Percentiles rank a stretch among this genome's conserved stretches.
These are phyloP conservation scores for Boletus edulis DNA, from an alignment of 768 basidiomycete species.

Conservation along the genomic window DNA sequence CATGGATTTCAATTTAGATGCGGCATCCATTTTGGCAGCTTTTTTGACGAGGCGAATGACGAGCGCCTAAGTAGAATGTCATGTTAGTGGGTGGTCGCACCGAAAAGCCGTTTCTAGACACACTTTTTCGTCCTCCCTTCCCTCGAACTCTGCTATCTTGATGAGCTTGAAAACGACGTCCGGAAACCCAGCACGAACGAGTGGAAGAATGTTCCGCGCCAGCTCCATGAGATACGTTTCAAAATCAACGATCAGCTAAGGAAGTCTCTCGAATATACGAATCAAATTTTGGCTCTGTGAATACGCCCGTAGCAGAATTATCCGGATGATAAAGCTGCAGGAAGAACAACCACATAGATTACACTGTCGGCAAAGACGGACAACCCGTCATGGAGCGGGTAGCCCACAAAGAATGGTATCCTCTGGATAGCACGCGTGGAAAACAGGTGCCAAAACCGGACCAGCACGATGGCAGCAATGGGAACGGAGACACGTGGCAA, in stretches of 20 bases:
- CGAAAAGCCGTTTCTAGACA: background rate
- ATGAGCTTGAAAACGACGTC: constrained; percentile 86
- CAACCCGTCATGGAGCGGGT: background rate
- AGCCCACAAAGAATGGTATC: too few species aligned
- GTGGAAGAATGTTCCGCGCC: constrained; percentile 71
- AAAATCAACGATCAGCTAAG: constrained; percentile 76
- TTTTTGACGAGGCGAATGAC: constrained; percentile 94
- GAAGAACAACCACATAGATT: constrained; percentile 3
- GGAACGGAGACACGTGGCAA: background rate
- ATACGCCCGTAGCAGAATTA: background rate
- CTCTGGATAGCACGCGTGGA: background rate
- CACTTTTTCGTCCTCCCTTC: constrained; percentile 92
- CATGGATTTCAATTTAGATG: constrained; percentile 90
- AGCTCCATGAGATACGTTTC: constrained; percentile 81
- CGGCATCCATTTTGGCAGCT: constrained; percentile 87
- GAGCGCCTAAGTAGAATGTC: constrained; percentile 60
- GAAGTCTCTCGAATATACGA: constrained; percentile 83
- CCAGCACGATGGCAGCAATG: background rate
- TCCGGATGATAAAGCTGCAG: background rate
- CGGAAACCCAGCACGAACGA: constrained; percentile 74
- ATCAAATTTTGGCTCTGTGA: constrained; percentile 49
- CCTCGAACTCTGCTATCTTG: constrained; percentile 94
- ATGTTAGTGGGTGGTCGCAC: background rate
- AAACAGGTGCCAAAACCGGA: background rate
- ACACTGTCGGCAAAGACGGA: background rate